Evolutionary conservation across 139 green algal genomes (phyloP).

Genomic region (Coelastrella sp.): DNA sequence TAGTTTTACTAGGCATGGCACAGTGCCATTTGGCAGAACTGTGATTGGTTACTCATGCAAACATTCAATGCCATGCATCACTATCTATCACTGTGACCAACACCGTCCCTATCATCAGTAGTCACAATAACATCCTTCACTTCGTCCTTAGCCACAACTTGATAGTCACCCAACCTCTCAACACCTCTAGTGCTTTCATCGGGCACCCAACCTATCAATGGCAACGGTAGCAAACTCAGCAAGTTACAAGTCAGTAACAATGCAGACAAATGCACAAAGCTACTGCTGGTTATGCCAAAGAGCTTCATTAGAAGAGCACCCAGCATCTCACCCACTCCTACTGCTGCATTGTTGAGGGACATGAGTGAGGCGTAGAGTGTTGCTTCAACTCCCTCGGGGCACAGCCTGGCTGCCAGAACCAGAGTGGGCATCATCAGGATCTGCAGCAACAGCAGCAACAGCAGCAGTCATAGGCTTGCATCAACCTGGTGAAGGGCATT

Average conservation of each 20-base stretch:
- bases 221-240: conserved; percentile 17
- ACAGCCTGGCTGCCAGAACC: conserved; percentile 30
- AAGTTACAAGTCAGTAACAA: conserved; percentile 37
- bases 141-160: neutral
- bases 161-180: neutral
- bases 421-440: conserved; percentile 42
- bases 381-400: conserved; percentile 21
- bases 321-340: neutral
- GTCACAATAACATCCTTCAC: too few species aligned
- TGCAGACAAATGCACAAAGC: conserved; percentile 8
- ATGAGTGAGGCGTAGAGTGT: conserved; percentile 36
- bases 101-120: neutral
- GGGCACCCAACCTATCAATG: conserved; percentile 35
- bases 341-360: conserved; percentile 37
- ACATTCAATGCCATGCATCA: too few species aligned
- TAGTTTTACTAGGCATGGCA: too few species aligned
- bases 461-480: neutral
- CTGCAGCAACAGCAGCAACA: conserved; percentile 12
- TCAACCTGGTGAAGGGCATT: too few species aligned
- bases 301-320: conserved; percentile 29
- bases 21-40: too few species aligned
- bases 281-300: conserved; percentile 42
- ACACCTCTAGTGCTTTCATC: conserved; percentile 13
- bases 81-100: neutral
- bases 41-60: too few species aligned